Evolutionary conservation across 371 early-diverging fungal species (phyloP), one percentile per base, ranked within the genome.

Genomic region (Encephalitozoon romaleae): DNA sequence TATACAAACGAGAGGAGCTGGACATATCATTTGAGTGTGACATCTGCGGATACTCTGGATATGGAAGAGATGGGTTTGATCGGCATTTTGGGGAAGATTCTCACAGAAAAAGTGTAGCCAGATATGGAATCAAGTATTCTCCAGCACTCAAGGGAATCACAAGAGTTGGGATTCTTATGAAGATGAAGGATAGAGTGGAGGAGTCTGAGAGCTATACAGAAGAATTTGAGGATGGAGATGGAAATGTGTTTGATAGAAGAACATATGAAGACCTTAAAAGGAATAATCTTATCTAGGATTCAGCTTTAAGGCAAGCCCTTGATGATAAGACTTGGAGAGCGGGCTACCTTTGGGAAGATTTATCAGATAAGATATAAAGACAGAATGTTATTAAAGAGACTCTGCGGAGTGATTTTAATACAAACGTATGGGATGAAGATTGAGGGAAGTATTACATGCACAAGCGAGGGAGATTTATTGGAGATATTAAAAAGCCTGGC

Each of bases 201-300:
- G 28, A 28, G 6, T 34, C 28, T 4, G 51, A 45, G 28, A 39
- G 32, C 15, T 52, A 86, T 86, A 86, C 91, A 82, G 95, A 95
- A 81, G 96, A 96, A 83, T 94, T 90, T 81, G 95, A 96, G 82
- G 95, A 96, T 80, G 87, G 86, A 8, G 91, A 91, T 71, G 97
- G 97, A 76, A 95, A 96, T 78, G 95, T 96, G 55, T 94, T 91
- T 78, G 93, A 93, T 87, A 93, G 90, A 77, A 95, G 94, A 88
- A 94, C 93, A 3, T 96, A 92, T 81, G 91, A 94, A 81, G 87
- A 87, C 84, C 59, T 80, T 12, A 69, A 72, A 41, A 54, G 64
- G 23, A 64, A 73, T 54, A 77, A 77, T n/a, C 39, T 80, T 8
- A 26, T 80, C 21, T 77, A 73, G 70, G 28, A n/a, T 34, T 25